These are phyloP conservation scores for Leptographium flavum DNA, from an alignment of 2,329 filamentous ascomycete species.

Conservation along the genomic window DNA sequence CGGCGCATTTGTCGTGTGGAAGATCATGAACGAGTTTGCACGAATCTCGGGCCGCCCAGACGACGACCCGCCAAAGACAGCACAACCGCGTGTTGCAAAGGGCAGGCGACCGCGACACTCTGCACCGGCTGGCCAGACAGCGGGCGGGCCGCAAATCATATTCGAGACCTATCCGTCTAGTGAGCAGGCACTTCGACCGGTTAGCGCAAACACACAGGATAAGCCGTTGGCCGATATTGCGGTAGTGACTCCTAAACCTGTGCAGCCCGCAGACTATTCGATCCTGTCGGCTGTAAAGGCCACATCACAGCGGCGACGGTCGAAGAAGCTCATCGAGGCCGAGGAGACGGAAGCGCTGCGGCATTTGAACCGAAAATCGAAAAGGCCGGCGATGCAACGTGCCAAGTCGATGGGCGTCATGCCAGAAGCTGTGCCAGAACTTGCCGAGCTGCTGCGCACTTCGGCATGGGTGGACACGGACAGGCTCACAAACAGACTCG, in stretches of 20 bases:
- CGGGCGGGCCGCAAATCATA: background rate
- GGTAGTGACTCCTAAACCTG: too few relatives aligned
- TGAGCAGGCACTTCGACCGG: too few relatives aligned
- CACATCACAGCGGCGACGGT: conserved; percentile 16
- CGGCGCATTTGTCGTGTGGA: conserved; percentile 28
- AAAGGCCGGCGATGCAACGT: background rate
- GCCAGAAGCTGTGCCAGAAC: background rate
- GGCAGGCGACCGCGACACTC: conserved; percentile 7
- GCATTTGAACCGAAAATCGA: background rate
- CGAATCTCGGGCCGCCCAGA: conserved; percentile 17
- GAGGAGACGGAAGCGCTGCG: background rate
- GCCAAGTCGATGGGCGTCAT: conserved; percentile 3
- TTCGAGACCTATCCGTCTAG: too few relatives aligned
- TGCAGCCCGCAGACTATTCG: conserved; percentile 19
- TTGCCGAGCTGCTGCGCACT: background rate
- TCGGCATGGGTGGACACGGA: conserved; percentile 2
- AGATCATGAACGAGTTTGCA: conserved; percentile 25
- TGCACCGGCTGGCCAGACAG: conserved; percentile 6
- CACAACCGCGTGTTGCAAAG: background rate
- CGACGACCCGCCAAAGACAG: conserved; percentile 4
- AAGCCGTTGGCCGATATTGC: too few relatives aligned
- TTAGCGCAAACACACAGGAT: too few relatives aligned
- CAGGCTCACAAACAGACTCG: background rate
- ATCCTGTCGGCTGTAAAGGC: conserved; percentile 38
- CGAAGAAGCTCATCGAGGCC: conserved; percentile 8